Percentiles rank a stretch among this genome's conserved stretches.
Evolutionary conservation across 2,329 filamentous ascomycete genomes (phyloP).

Genomic region (Orbilia quercus): DNA sequence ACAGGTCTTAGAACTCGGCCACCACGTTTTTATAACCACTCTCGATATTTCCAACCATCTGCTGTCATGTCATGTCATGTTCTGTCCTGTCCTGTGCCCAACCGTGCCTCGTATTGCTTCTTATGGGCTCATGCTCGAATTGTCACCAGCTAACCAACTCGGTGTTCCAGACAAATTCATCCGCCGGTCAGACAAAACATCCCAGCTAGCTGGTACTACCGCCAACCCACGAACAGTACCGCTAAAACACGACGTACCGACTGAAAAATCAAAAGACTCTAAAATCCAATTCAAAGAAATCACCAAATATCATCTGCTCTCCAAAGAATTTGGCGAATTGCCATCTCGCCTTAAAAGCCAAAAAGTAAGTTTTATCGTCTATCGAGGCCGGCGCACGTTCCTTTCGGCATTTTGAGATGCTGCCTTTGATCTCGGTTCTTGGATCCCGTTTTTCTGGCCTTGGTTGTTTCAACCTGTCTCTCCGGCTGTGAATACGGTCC

Average conservation of each 20-base stretch:
- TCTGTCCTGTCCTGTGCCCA: background rate
- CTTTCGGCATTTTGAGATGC: conserved; percentile 23
- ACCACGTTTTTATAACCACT: conserved; percentile 51
- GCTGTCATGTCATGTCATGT: conserved; percentile 1
- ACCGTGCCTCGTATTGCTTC: conserved; percentile 12
- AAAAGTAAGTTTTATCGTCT: conserved; percentile 52
- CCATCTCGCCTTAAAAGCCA: conserved; percentile 1
- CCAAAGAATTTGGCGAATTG: conserved; percentile 15
- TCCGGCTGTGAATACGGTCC: conserved; percentile 16
- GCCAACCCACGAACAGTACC: background rate
- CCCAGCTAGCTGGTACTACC: conserved; percentile 17
- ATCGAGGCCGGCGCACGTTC: conserved; percentile 51
- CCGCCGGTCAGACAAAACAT: conserved; percentile 6
- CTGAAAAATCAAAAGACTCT: background rate
- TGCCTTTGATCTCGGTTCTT: conserved; percentile 46
- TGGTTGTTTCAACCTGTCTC: conserved; percentile 54
- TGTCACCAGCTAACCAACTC: background rate
- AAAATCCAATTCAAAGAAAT: background rate
- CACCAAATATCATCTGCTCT: background rate
- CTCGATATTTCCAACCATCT: background rate
- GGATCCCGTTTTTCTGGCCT: conserved; percentile 47
- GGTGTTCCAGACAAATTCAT: conserved; percentile 20
- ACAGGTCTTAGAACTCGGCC: background rate
- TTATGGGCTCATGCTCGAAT: conserved; percentile 2
- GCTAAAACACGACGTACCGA: background rate